Evolutionary conservation across 129 eudicot genomes (phyloP), one percentile per base, ranked within the genome.

Genomic region (Lactuca sativa): DNA sequence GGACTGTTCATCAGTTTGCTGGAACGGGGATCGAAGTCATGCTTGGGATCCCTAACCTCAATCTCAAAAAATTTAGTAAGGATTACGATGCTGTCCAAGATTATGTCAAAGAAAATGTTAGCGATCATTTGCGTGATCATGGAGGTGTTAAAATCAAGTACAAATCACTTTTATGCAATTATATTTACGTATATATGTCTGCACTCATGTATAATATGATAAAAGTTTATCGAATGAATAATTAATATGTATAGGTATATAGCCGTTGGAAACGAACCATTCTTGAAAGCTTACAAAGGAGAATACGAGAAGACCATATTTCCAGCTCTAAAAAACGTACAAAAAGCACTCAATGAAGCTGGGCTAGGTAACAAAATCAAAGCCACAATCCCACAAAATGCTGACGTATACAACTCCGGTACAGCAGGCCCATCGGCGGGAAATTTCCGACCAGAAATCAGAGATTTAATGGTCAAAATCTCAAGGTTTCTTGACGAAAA

Each of bases 251-350:
- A 17, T 59, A 82, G 83, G 72, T 82, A 74, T 15, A 81, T 84
- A 37, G 88, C 88, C 32, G 85, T 84, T 59, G 88, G 85, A 6
- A 84, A 84, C 67, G 88, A 84, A 62, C 88, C 88, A 32, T 84
- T 84, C 57, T 73, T 84, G 62, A 64, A 70, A 55, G 47, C 85
- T 5, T 84, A 84, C 75, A 84, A 84, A n/a, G 88, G 85, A 12
- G 21, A 67, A 18, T 67, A 18, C 74, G 59, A 67, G 59, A 66
- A 80, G n/a, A 62, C 75, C 17, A 60, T 77, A 30, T 72, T 77
- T 30, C 88, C 88, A 2, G 83, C 81, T 6, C 30, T 84, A 63
- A 60, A 84, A 60, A 84, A 84, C 54, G 74, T 84, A 8, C 85
- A 80, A 69, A 73, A 84, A 40, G 88, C 88, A 0, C 66, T 84